These are phyloP conservation scores for Colletotrichum theobromicola DNA, from an alignment of 2,329 filamentous ascomycete species.

Conservation along the genomic window DNA sequence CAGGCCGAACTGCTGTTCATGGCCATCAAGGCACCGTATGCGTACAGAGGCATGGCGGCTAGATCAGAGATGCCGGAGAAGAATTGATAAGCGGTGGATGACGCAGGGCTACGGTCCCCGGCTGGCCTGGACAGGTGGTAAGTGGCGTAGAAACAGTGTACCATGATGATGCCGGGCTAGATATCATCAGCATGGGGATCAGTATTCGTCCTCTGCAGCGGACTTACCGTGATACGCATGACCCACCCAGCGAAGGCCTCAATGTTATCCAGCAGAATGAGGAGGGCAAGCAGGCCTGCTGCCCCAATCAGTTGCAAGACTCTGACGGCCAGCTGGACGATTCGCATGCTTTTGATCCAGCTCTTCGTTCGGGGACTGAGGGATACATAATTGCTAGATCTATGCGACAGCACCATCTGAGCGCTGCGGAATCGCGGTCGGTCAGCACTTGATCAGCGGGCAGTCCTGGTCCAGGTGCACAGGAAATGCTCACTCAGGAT, in stretches of 20 bases:
- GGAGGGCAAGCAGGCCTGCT: slow-evolving; percentile 73
- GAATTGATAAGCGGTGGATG: slow-evolving; percentile 86
- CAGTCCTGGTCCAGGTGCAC: background rate
- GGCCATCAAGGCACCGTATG: slow-evolving; percentile 55
- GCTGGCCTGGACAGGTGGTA: slow-evolving; percentile 79
- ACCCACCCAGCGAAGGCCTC: slow-evolving; percentile 74
- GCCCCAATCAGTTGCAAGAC: slow-evolving; percentile 71
- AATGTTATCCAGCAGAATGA: slow-evolving; percentile 77
- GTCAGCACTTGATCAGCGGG: background rate
- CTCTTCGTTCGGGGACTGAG: slow-evolving; percentile 75
- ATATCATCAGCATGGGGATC: slow-evolving; percentile 21
- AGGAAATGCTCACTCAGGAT: slow-evolving; percentile 75
- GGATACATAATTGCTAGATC: slow-evolving; percentile 63
- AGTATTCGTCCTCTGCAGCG: background rate
- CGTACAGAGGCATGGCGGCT: slow-evolving; percentile 58
- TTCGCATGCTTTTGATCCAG: slow-evolving; percentile 72
- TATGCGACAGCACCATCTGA: slow-evolving; percentile 68
- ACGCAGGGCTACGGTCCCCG: slow-evolving; percentile 74
- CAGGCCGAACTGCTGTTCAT: slow-evolving; percentile 57
- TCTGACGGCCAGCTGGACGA: slow-evolving; percentile 72
- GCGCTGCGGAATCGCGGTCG: slow-evolving; percentile 41
- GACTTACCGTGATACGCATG: slow-evolving; percentile 74
- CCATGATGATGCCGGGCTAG: slow-evolving; percentile 76
- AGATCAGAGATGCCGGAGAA: slow-evolving; percentile 80
- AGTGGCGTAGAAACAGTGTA: slow-evolving; percentile 78